A percentile compares a stretch with the other conserved stretches of the same genome.
These are phyloP conservation scores for Purshia tridentata DNA, from an alignment of 306 rosid species.

Conservation along the genomic window DNA sequence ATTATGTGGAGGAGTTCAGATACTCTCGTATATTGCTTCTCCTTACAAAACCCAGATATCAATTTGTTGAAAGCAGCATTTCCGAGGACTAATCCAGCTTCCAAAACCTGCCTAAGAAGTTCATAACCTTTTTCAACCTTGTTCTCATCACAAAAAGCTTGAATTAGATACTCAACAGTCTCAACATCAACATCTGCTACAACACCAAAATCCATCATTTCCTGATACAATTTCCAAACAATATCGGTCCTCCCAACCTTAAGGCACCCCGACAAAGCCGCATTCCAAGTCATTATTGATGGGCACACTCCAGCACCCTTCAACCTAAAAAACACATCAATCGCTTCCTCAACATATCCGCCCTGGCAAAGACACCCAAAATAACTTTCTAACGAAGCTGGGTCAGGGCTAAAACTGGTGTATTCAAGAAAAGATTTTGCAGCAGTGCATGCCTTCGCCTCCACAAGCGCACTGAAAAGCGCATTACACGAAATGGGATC, in stretches of 20 bases:
- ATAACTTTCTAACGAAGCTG: conserved; percentile 54
- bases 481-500: conserved; percentile 43
- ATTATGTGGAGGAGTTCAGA: conserved; percentile 70
- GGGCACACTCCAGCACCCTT: conserved; percentile 48
- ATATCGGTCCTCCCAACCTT: conserved; percentile 51
- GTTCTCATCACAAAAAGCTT: conserved; percentile 54
- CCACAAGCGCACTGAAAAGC: conserved; percentile 56
- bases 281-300: conserved; percentile 55
- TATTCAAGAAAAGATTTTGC: conserved; percentile 50
- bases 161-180: conserved; percentile 60
- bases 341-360: conserved; percentile 61
- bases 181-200: conserved; percentile 41
- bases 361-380: conserved; percentile 41
- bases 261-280: conserved; percentile 48
- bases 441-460: conserved; percentile 55
- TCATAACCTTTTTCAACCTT: conserved; percentile 49
- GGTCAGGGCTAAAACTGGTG: conserved; percentile 44
- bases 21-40: conserved; percentile 38
- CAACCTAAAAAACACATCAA: conserved; percentile 42
- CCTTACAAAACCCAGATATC: conserved; percentile 53
- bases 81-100: conserved; percentile 50
- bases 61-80: conserved; percentile 51
- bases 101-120: conserved; percentile 59
- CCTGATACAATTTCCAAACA: conserved; percentile 62
- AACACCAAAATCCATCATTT: conserved; percentile 58